phyloP scores from a whole-genome alignment of 768 basidiomycete species.

The Stropharia rugosoannulata region DNA sequence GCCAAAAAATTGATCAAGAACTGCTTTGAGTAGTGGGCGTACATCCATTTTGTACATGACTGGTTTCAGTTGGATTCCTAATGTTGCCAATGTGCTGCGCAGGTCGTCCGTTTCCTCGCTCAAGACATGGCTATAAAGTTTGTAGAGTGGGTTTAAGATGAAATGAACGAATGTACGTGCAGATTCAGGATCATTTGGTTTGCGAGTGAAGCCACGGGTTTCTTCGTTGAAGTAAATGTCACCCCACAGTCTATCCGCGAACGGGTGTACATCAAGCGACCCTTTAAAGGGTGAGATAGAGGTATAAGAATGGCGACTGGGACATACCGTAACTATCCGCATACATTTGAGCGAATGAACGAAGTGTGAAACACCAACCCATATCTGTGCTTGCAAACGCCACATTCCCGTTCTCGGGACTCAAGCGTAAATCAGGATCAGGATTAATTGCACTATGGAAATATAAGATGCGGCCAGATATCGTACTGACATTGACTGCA shows the following conservation, averaged over 20 bases:
- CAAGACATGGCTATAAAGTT: constrained; percentile 92
- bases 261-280: constrained; percentile 76
- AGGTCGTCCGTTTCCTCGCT: constrained; percentile 92
- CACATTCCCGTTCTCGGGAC: constrained; percentile 95
- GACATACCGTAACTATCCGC: constrained; percentile 82
- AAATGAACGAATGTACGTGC: constrained; percentile 92
- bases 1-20: constrained; percentile 96
- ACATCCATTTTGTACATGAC: constrained; percentile 99
- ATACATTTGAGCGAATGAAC: constrained; percentile 96
- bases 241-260: constrained; percentile 94
- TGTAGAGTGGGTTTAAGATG: constrained; percentile 94
- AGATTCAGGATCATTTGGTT: constrained; percentile 75
- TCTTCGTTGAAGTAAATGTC: constrained; percentile 93
- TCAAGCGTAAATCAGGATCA: constrained; percentile 82
- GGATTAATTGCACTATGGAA: constrained; percentile 72
- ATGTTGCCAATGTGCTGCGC: constrained; percentile 69
- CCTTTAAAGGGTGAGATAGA: constrained; percentile 36
- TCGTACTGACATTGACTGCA: constrained; percentile 23
- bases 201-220: constrained; percentile 86
- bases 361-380: constrained; percentile 96
- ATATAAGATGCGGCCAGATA: constrained; percentile 4
- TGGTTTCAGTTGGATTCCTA: constrained; percentile 87
- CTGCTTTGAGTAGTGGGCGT: constrained; percentile 88
- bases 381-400: constrained; percentile 97
- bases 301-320: background rate